Evolutionary conservation across 345 rosid genomes (phyloP), one percentile per base, ranked within the genome.

Genomic region (Balakata baccata): DNA sequence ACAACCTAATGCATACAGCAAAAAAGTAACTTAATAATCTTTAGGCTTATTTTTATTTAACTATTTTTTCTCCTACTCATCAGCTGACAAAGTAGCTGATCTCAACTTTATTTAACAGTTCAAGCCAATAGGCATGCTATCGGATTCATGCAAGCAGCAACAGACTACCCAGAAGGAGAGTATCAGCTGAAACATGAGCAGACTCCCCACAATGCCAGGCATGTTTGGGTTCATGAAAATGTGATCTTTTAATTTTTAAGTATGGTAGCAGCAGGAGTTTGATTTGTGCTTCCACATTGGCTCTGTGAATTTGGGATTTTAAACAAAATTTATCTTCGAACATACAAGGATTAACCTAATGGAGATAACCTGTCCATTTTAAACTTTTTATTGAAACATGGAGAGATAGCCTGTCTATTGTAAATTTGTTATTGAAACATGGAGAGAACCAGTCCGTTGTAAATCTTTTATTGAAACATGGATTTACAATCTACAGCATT

Each of bases 1-100:
- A 87, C 75, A 68, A 86, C 89, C 92, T 90, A 57, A 64, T 73
- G 37, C 77, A 73, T 37, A 59, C 54, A 59, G 60, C n/a, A 72
- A 73, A 41, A 41, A n/a, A 38, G 60, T 74, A 75, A 13, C 38
- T 47, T 65, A 17, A 54, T 58, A 13, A 69, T 37, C 45, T 72
- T 53, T 53, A 53, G 23, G 23, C 23, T 8, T n/a, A 18, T 53
- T 17, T 51, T 4, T 3, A 13, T 51, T 51, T 51, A 18, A 16
- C 2, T 18, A 2, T 54, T 43, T 12, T 25, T 23, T 61, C 45
- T 41, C 62, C 50, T 22, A 64, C 66, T 68, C 14, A 7, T 51
- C n/a, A 29, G 64, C 51, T 59, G 46, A 50, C 34, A 69, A 34
- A 60, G 22, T 39, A 52, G 64, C 53, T 22, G 61, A 68, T 37